Conservation (phyloP, 345 rosid species). For the Dipteronia dyeriana region DNA sequence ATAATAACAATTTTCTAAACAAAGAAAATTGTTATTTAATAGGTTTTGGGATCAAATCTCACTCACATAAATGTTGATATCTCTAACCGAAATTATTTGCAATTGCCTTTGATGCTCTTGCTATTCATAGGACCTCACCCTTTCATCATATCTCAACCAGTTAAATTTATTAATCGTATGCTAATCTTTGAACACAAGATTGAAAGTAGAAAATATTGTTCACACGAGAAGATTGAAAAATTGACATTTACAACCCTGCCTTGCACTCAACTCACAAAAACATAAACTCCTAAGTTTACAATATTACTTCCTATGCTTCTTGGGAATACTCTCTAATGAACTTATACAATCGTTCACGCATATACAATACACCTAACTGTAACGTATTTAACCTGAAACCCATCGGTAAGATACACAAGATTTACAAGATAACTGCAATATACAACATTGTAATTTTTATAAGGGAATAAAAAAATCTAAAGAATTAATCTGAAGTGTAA, state of each 20-base stretch:
- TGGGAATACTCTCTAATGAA: not conserved
- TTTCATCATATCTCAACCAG: not conserved
- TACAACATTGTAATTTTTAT: constrained; percentile 16
- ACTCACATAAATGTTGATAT: no score
- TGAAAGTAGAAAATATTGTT: not conserved
- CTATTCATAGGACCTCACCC: not conserved
- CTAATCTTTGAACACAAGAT: not conserved
- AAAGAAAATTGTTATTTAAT: no score
- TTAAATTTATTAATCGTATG: not conserved
- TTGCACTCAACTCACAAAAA: not conserved
- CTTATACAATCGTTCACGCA: no score
- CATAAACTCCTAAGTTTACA: not conserved
- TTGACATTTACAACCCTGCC: not conserved
- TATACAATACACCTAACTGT: no score
- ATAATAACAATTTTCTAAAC: no score
- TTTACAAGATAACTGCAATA: constrained; percentile 17
- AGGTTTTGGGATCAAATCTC: no score
- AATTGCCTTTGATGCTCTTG: no score
- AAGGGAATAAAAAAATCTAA: constrained; percentile 11
- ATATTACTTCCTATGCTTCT: not conserved
- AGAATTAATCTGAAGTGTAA: constrained; percentile 11
- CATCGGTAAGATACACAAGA: constrained; percentile 1
- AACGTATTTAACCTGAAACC: no score
- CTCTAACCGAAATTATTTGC: no score
- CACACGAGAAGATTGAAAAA: not conserved